These are phyloP conservation scores for Passalora sequoiae DNA, from an alignment of 2,329 filamentous ascomycete species.

Conservation along the genomic window DNA sequence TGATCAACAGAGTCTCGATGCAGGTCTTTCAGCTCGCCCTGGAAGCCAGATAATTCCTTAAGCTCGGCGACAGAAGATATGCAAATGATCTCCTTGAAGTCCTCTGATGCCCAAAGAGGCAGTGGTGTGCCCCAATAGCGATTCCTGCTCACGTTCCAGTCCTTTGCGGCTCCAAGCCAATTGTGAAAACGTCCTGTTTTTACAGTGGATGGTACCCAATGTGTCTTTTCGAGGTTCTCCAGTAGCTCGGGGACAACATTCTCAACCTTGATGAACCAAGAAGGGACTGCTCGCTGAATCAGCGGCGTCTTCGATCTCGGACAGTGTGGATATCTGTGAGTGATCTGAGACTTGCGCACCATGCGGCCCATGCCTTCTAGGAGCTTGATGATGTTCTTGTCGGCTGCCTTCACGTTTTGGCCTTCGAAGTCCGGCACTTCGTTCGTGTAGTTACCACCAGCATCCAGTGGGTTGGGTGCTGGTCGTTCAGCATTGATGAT, in stretches of 20 bases:
- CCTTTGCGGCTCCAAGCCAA: slow-evolving; percentile 85
- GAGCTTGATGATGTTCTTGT: slow-evolving; percentile 88
- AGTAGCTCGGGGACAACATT: slow-evolving; percentile 82
- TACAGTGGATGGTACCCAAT: slow-evolving; percentile 87
- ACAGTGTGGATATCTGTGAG: slow-evolving; percentile 90
- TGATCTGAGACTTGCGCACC: slow-evolving; percentile 79
- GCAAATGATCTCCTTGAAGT: slow-evolving; percentile 79
- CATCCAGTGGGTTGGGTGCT: slow-evolving; percentile 89
- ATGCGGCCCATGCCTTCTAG: slow-evolving; percentile 72
- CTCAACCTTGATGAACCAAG: slow-evolving; percentile 89
- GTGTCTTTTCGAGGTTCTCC: slow-evolving; percentile 79
- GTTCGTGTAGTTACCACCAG: slow-evolving; percentile 70
- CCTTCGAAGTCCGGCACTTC: slow-evolving; percentile 77
- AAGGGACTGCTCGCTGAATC: slow-evolving; percentile 85
- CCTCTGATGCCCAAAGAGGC: slow-evolving; percentile 86
- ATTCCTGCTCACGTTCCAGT: slow-evolving; percentile 94
- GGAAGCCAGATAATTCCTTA: slow-evolving; percentile 77
- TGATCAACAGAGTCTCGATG: slow-evolving; percentile 90
- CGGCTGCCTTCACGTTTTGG: slow-evolving; percentile 84
- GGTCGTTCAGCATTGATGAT: slow-evolving; percentile 70
- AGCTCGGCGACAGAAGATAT: slow-evolving; percentile 80
- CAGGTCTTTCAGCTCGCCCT: slow-evolving; percentile 76
- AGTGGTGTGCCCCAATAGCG: slow-evolving; percentile 94
- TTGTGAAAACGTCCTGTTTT: slow-evolving; percentile 87
- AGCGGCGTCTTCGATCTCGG: slow-evolving; percentile 91